Evolutionary conservation across 352 stramenopile species (phyloP), one percentile per base, ranked within the genome.

Genomic region (Pythium pectinolyticum): DNA sequence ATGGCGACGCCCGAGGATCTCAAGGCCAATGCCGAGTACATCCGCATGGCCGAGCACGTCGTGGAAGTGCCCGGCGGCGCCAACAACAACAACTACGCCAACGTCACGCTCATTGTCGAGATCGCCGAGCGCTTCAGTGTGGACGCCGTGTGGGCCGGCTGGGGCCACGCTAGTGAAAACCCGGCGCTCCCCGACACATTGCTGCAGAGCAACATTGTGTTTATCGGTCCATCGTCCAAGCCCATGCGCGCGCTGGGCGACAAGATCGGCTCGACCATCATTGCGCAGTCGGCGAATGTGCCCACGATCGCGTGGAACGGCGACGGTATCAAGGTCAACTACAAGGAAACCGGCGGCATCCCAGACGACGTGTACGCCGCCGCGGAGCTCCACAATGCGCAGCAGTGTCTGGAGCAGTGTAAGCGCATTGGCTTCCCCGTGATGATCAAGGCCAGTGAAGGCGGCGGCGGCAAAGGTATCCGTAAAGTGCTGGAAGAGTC

Each of bases 31-130:
- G 98, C 98, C 28, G 98, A 99, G 84, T 99, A 99, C 84, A 99
- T 99, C 69, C 97, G 98, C 62, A 99, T 99, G 96, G 97, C 94
- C 50, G 97, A 99, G 74, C 91, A 99, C 69, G 98, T 99, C 47
- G 96, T 99, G 28, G 97, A 99, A 75, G 98, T 99, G 50, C 98
- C 98, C 22, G 97, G 98, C 54, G 98, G 98, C 53, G 97, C 97
- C 51, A 99, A 99, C 88, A 99, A 99, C 85, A 98, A 99, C 92
- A 99, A 99, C 86, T 99, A 99, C 78, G 97, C 97, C 70, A 99
- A 99, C 81, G 97, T 99, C 17, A 89, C 88, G 41, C 87, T 99
- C 27, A 99, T 99, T 72, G 92, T 99, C 24, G 95, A 99, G 83
- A 97, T 99, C 34, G 97, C 97, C 15, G 92, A 98, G 55, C 84